Conservation (phyloP, 805 yeast genomes). For the Candida gorgasii region DNA sequence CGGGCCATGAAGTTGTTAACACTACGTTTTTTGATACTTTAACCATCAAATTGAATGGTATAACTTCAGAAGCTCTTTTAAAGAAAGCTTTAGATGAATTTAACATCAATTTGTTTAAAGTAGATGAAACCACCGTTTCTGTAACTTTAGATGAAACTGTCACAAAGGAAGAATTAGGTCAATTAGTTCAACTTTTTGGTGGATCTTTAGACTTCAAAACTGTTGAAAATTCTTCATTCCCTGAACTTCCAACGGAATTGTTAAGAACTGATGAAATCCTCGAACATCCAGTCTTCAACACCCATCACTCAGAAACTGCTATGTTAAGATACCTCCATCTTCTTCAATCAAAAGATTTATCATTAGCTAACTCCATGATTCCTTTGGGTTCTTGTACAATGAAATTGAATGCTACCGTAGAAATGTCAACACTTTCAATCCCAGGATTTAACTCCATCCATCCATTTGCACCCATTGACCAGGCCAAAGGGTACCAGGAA, state of each 20-base stretch:
- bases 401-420: constrained; percentile 94
- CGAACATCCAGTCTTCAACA: constrained; percentile 75
- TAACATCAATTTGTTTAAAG: constrained; percentile 77
- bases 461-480: constrained; percentile 89
- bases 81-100: constrained; percentile 55
- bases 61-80: constrained; percentile 57
- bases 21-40: constrained; percentile 84
- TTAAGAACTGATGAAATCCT: constrained; percentile 62
- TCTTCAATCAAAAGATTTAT: constrained; percentile 82
- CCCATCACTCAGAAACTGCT: constrained; percentile 91
- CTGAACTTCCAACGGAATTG: constrained; percentile 50
- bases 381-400: constrained; percentile 97
- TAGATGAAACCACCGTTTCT: constrained; percentile 58
- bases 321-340: constrained; percentile 87
- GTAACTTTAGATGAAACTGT: constrained; percentile 92
- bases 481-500: constrained; percentile 84
- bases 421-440: constrained; percentile 93
- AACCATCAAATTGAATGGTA: constrained; percentile 56
- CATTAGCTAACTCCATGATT: constrained; percentile 95
- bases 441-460: constrained; percentile 88
- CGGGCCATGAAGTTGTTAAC: constrained; percentile 52
- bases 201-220: constrained; percentile 15
- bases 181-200: constrained; percentile 33
- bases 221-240: constrained; percentile 43
- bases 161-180: constrained; percentile 56